Base-by-base conservation (phyloP, 2,329 filamentous ascomycete species). In the Aspergillus ibericus region DNA sequence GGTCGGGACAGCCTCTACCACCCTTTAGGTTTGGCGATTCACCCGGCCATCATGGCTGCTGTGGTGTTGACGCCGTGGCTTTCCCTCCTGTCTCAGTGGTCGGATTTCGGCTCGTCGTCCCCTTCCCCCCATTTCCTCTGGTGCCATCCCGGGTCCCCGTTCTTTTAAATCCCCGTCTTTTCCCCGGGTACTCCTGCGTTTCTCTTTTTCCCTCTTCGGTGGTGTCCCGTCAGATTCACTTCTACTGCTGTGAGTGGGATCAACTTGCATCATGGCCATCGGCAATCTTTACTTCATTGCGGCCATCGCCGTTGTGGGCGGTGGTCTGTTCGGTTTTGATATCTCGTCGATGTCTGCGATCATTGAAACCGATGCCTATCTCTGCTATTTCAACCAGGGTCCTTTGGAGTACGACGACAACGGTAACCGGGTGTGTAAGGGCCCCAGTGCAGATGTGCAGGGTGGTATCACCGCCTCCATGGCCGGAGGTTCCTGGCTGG, bases 251-350 rank as follows among this genome's bases (percentile, higher is more conserved):
- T 22, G 42, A 47, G 49, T 15, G 55, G 48, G 40, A 40, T 40
- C 51, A 44, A 13, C 40, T 42, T 52, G 60, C 66, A 70, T 58
- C 59, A 75, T 75, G 72, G 63, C 67, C 55, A 80, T 84, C 54
- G 81, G 82, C 22, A 86, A 86, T 62, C 80, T 85, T 65, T 86
- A 87, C 68, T 72, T 81, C 63, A 85, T 86, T 66, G 78, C 83
- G 60, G 81, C 81, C 68, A 82, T 85, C 73, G 78, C 83, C 70
- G 80, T 84, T 61, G 80, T 81, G 78, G 88, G 88, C 65, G 88
- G 88, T 71, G 85, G 83, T 22, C 79, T 92, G 25, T 92, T 92
- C 68, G 90, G 90, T 66, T 92, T 92, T 71, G 90, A 92, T 75
- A 91, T 92, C 67, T 85, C 83, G 56, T 89, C 87, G 44, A 91